Evolutionary conservation across 2,329 filamentous ascomycete species (phyloP), one percentile per base, ranked within the genome.

Genomic region (Botrytis deweyae): DNA sequence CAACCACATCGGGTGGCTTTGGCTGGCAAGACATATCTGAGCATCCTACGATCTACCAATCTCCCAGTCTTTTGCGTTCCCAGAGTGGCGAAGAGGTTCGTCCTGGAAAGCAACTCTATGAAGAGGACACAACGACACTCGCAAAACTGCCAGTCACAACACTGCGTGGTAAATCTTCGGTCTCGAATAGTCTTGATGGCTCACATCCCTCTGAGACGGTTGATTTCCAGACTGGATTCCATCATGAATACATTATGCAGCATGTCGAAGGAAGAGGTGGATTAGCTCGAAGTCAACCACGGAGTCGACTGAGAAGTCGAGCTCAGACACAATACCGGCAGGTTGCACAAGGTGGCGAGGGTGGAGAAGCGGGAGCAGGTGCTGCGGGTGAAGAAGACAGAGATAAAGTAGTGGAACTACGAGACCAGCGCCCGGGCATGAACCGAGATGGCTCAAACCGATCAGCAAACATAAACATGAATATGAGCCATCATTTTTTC

Each of bases 151-250:
- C 61, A 12, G 46, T 71, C 49, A 70, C 61, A 46, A 25, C 40
- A 46, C 7, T 71, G 49, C 49, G 59, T 63, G 46, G 44, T 22
- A 66, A 49, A 70, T 64, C 64, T 22, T 62, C 55, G 3, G 16
- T 63, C 16, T 25, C 74, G 12, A 74, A 78, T 22, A 80, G 78
- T 58, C 74, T 76, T 42, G 76, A 79, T 74, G 78, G 77, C 22
- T 77, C 76, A 29, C 55, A 74, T 44, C 74, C 75, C 42, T 77
- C 75, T 59, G 78, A 78, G 42, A 76, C 74, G 16, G 58, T 81
- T 52, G 78, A 80, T 62, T 79, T 80, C 55, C 74, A 77, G 61
- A 74, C 75, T n/a, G 78, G 77, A 40, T 78, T 73, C 62, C 62
- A 67, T n/a, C 70, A 76, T 74, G 75, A 70, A 44, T 72, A 70